Base-by-base conservation (phyloP, 1,284 basidiomycete genomes). In the Moesziomyces sp. region DNA sequence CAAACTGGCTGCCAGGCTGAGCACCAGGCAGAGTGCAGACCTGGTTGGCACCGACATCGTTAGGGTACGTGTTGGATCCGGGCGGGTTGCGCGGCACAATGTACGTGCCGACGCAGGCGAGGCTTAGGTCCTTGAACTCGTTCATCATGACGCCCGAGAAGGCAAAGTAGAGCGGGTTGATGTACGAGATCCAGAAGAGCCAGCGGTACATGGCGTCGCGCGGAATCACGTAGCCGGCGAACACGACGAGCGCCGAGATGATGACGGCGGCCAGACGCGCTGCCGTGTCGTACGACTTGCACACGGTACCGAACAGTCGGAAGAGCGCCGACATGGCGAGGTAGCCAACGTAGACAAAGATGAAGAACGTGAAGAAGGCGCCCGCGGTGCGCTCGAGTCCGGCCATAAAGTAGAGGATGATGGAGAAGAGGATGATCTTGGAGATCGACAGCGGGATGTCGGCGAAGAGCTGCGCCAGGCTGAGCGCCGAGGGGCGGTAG, bases 211-310 rank as follows among this genome's bases (percentile, higher is more conserved):
- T 78, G 50, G 66, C 56, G 3, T 56, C 44, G 21, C 78, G 87
- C 1, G 91, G 91, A 68, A 92, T 88, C 61, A 91, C 89, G 81
- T 92, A 93, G 2, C 91, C 91, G 16, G 88, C 88, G 77, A 88
- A 88, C 46, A 88, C 82, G 44, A 87, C 87, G 89, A 90, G 84
- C 88, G 91, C 46, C 88, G 88, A 82, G 23, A 88, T 84, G 1
- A 88, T 80, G 21, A 91, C 79, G 67, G 90, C 90, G 16, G 88
- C 88, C 16, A 91, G 51, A 43, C 68, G 61, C 18, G 65, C 64
- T 44, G 79, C 63, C 30, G 72, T 61, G 49, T 78, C 64, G 74
- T 74, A 57, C 42, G 52, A 44, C 54, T 52, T 23, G 72, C 72
- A 48, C 34, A 68, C 52, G 8, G 91, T 89, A 85, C 89, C 92